Evolutionary conservation across 2,329 filamentous ascomycete genomes (phyloP), one percentile per base, ranked within the genome.

Genomic region (Aureobasidium sp.): DNA sequence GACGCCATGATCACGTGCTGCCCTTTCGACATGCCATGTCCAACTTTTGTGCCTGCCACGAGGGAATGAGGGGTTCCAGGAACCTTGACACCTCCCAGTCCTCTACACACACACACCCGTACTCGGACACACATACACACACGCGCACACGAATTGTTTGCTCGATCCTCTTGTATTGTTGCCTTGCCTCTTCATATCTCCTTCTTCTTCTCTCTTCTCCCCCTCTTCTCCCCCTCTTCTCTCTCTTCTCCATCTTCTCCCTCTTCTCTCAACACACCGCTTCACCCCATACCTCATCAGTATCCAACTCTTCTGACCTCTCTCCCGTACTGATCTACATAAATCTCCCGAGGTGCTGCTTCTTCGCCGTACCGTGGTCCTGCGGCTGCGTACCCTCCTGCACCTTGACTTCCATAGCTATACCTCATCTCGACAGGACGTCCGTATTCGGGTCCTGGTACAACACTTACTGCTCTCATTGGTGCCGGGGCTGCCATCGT

Each of bases 251-350:
- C 38, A 9, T 19, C 38, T 49, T 7, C 31, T 33, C 3, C 29
- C 19, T 8, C 31, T 8, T 37, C 9, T 35, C 4, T 2, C 31
- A 19, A 33, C 10, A 49, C 21, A n/a, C 47, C 9, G 15, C 25
- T 49, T 9, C 45, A 15, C 31, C 13, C 11, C 21, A 21, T 25
- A 11, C 21, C 33, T 13, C n/a, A 10, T 55, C 29, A 60, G n/a
- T 60, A 60, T 6, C 47, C 45, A 23, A 51, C 50, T 50, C 51
- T 45, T 43, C 53, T 51, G 27, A 73, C 63, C 55, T 70, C 68
- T 47, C 67, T 61, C 10, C 70, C 70, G 60, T 73, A 69, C 60
- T 76, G 73, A 60, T 78, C 76, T 23, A 76, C 69, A 66, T 77
- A 78, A 23, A 74, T 61, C 47, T 70, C 67, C 40, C 62, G 58